A percentile compares a stretch with the other conserved stretches of the same genome.
Conservation (phyloP, 202 grass and related monocot genomes). For the Dendrocalamus latiflorus region DNA sequence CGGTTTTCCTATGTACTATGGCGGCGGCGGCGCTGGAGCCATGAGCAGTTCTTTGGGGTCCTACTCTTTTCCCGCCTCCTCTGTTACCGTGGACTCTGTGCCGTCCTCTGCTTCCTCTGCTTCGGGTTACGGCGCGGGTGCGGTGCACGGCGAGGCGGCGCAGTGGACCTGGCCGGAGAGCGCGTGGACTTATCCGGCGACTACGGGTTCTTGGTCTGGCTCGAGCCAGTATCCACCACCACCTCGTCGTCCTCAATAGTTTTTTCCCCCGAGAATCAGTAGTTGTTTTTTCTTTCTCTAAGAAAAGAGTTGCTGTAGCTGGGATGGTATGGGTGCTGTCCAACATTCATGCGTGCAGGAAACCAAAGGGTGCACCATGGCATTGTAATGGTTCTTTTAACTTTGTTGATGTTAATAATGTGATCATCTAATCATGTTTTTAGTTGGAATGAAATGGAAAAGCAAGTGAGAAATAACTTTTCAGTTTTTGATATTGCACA, state of each 20-base stretch:
- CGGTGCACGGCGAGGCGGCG: neutral
- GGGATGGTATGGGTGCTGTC: neutral
- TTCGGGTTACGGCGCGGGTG: neutral
- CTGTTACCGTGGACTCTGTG: slow-evolving; percentile 36
- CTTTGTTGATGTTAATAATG: neutral
- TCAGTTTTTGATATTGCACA: too few relatives aligned
- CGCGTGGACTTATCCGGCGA: slow-evolving; percentile 38
- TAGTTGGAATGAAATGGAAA: neutral
- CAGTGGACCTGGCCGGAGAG: slow-evolving; percentile 38
- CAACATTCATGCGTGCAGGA: slow-evolving; percentile 3
- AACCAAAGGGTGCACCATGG: neutral
- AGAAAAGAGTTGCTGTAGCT: neutral
- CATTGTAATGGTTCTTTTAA: neutral
- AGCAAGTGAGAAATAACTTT: neutral
- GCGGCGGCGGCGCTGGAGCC: neutral
- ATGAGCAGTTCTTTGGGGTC: slow-evolving; percentile 20
- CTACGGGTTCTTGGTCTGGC: slow-evolving; percentile 26
- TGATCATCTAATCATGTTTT: neutral
- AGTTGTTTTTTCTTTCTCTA: neutral
- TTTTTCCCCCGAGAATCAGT: neutral
- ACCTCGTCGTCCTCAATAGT: slow-evolving; percentile 41
- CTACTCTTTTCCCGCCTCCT: slow-evolving; percentile 29
- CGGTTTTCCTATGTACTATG: slow-evolving; percentile 13
- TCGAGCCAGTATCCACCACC: slow-evolving; percentile 52
- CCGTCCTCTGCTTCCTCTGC: neutral